Conservation (phyloP, 2,329 filamentous ascomycete species). For the Colletotrichum sp. region DNA sequence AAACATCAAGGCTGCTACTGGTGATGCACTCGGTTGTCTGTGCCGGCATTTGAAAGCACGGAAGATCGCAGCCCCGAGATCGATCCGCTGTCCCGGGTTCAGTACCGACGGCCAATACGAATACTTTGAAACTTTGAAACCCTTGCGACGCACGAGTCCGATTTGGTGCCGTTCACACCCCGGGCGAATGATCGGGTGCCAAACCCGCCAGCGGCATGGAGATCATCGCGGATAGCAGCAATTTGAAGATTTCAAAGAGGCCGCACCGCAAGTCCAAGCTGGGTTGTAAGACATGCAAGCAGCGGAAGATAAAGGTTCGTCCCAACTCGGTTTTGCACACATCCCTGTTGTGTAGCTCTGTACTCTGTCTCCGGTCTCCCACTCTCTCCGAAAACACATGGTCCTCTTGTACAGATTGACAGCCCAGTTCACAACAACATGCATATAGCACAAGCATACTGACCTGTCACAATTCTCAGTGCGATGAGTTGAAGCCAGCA, state of each 20-base stretch:
- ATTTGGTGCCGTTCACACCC: neutral
- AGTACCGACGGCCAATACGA: neutral
- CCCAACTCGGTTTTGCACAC: neutral
- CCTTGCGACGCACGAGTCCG: neutral
- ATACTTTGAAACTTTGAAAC: neutral
- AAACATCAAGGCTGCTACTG: neutral
- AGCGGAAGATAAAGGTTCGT: conserved; percentile 52
- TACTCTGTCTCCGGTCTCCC: too few species aligned
- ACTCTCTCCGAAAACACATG: neutral
- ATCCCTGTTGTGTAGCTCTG: neutral
- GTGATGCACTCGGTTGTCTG: neutral
- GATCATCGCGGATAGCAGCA: neutral
- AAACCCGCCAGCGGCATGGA: neutral
- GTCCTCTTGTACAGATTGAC: neutral
- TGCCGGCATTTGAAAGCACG: neutral
- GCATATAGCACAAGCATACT: neutral
- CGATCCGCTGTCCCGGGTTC: neutral
- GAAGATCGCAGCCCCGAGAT: neutral
- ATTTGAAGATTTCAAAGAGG: conserved; percentile 39
- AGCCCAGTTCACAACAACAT: neutral
- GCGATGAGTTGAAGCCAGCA: conserved; percentile 29
- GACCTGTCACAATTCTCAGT: conserved; percentile 19
- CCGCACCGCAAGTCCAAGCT: conserved; percentile 60
- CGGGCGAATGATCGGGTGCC: neutral
- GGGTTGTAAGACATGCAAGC: conserved; percentile 61